Evolutionary conservation across 805 yeast genomes (phyloP), one percentile per base, ranked within the genome.

Genomic region (Metschnikowia henanensis): DNA sequence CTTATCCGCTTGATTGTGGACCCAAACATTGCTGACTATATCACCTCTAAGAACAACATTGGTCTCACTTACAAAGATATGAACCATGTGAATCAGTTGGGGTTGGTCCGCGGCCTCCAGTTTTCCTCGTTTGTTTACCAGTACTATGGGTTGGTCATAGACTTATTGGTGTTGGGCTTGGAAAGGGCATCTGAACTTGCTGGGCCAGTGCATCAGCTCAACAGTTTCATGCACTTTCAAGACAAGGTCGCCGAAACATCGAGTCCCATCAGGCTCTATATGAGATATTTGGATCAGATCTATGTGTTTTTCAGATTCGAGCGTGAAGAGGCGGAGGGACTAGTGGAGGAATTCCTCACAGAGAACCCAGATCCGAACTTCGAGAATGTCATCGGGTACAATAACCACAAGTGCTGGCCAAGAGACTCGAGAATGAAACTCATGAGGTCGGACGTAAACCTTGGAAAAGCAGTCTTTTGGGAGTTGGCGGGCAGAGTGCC

Each of bases 311-410:
- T 89, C 68, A 74, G 89, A 42, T 87, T 94, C 56, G 72, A 77
- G 3, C 79, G 79, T 26, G 83, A 79, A 1, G 96, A 92, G 40
- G 79, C 94, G 0, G 80, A 78, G 29, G 96, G 81, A 8, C 67
- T 94, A 32, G 77, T 86, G 15, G 84, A 83, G 46, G 92, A 87
- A 19, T 89, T 73, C 56, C 65, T 91, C 18, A 74, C 86, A 0
- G 96, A 88, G 54, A 86, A 88, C 56, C 96, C 97, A 1, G 97
- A 91, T 66, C 96, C 96, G 0, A 88, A 91, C 58, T 87, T 87
- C 62, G 96, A 87, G 56, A 86, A 84, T 53, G 82, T 84, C 6
- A 80, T 86, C 28, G 95, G 95, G 0, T 92, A 90, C 62, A 87
- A 86, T 57, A 92, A 89, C 53, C 85, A 86, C 53, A 81, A 82